Conservation (phyloP, 768 basidiomycete species). For the Suillus subluteus region DNA sequence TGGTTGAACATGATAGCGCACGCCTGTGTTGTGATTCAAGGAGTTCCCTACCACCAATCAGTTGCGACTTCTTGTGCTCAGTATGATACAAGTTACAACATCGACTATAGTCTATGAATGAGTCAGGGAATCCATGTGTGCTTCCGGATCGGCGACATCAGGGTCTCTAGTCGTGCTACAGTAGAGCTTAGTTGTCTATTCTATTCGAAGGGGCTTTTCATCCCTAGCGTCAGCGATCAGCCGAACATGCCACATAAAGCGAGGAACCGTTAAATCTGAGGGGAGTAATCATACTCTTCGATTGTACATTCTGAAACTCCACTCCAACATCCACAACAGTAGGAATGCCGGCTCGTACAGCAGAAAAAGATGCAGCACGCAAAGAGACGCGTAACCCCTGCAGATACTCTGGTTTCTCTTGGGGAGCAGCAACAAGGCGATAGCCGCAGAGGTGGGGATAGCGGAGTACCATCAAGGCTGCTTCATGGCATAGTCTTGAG, state of each 20-base stretch:
- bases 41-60: background rate
- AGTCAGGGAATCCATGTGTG: too few relatives aligned
- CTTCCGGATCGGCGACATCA: too few relatives aligned
- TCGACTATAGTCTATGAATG: too few relatives aligned
- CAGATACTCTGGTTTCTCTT: background rate
- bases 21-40: too few relatives aligned
- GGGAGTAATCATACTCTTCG: background rate
- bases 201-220: background rate
- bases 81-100: too few relatives aligned
- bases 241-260: background rate
- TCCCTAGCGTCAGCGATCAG: background rate
- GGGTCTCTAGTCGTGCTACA: too few relatives aligned
- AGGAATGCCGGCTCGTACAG: background rate
- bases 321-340: background rate
- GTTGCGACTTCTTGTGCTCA: too few relatives aligned
- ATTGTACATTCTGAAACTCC: background rate
- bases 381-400: background rate
- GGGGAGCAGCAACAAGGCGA: background rate
- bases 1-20: too few relatives aligned
- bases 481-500: constrained; percentile 2
- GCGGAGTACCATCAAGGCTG: background rate
- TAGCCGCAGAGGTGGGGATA: background rate
- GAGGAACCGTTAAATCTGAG: background rate
- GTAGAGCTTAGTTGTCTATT: background rate
- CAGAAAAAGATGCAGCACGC: background rate